Evolutionary conservation across 371 early-diverging fungal genomes (phyloP), one percentile per base, ranked within the genome.

Genomic region (Rhizopus stolonifer): DNA sequence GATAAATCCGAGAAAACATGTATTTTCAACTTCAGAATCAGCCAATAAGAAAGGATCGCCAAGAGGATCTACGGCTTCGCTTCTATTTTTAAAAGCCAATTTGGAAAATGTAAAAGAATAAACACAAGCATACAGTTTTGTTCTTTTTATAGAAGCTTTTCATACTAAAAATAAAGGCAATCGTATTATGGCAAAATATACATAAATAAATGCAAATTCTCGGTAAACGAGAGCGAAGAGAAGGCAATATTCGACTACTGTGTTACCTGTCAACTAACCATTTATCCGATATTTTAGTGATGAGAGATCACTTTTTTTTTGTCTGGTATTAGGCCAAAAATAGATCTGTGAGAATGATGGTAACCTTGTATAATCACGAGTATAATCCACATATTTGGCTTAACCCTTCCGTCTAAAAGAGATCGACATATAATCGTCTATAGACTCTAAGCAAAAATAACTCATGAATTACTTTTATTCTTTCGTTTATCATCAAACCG

Each of bases 21-120:
- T n/a, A 23, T 38, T 31, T 52, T 42, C 21, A 21, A 42, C 9
- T 10, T 5, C 21, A 7, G 8, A 18, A 31, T 29, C 21, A 26
- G 39, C 46, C 54, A 54, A 54, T 46, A 24, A 46, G 38, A 46
- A 26, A 33, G 1, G 54, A 54, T 54, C 54, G 46, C 54, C 54
- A 54, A 54, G 54, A 32, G 17, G 42, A 42, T 42, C 42, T 42
- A 19, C 42, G 42, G 15, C 21, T 5, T 19, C 9, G 11, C 6
- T 42, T 8, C 42, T 42, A 15, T 17, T 18, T 42, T 42, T 42
- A 42, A 42, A 42, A 42, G 19, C 14, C 5, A 14, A 14, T 36
- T 14, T 36, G 4, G 4, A 36, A 36, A 14, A 15, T 36, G 31
- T 29, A 29, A 29, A 29, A 10, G n/a, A n/a, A n/a, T n/a, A n/a